A percentile compares a stretch with the other conserved stretches of the same genome.
Conservation (phyloP, 1,284 basidiomycete species). For the Trametes versicolor region DNA sequence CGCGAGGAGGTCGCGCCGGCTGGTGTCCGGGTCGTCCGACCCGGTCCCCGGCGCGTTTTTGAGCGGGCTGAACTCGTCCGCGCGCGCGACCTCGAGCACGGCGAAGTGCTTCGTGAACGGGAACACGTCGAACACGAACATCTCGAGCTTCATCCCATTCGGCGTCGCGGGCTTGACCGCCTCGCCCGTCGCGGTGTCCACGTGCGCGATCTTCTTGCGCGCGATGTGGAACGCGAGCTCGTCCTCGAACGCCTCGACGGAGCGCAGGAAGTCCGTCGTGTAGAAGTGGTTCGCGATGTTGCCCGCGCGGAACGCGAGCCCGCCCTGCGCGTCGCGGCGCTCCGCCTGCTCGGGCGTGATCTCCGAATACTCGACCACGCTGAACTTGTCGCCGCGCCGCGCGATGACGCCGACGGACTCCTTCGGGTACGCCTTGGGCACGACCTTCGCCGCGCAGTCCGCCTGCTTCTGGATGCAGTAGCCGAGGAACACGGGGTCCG, state of each 20-base stretch:
- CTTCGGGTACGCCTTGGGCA: slow-evolving; percentile 87
- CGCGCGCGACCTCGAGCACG: slow-evolving; percentile 89
- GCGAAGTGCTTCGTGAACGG: slow-evolving; percentile 88
- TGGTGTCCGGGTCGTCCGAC: slow-evolving; percentile 94
- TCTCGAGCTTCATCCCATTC: slow-evolving; percentile 99
- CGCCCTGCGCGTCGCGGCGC: slow-evolving; percentile 73
- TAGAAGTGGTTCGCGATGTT: slow-evolving; percentile 99
- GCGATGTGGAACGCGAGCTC: slow-evolving; percentile 98
- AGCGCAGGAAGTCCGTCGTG: slow-evolving; percentile 86
- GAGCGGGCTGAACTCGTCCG: slow-evolving; percentile 95
- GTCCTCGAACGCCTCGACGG: slow-evolving; percentile 86
- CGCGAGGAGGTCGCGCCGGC: slow-evolving; percentile 88
- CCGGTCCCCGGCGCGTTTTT: slow-evolving; percentile 97
- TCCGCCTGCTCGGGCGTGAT: slow-evolving; percentile 91
- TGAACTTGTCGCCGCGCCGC: slow-evolving; percentile 81
- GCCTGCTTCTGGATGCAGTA: slow-evolving; percentile 89
- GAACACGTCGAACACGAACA: slow-evolving; percentile 99
- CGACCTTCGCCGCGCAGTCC: slow-evolving; percentile 96
- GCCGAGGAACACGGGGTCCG: slow-evolving; percentile 97
- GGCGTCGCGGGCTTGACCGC: slow-evolving; percentile 84
- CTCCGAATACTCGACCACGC: slow-evolving; percentile 98
- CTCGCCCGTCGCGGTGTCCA: slow-evolving; percentile 75
- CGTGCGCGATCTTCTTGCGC: slow-evolving; percentile 94
- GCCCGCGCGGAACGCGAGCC: slow-evolving; percentile 91
- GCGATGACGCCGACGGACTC: slow-evolving; percentile 98